Evolutionary conservation across 352 stramenopile genomes (phyloP).

Genomic region (Globisporangium cederbergense): DNA sequence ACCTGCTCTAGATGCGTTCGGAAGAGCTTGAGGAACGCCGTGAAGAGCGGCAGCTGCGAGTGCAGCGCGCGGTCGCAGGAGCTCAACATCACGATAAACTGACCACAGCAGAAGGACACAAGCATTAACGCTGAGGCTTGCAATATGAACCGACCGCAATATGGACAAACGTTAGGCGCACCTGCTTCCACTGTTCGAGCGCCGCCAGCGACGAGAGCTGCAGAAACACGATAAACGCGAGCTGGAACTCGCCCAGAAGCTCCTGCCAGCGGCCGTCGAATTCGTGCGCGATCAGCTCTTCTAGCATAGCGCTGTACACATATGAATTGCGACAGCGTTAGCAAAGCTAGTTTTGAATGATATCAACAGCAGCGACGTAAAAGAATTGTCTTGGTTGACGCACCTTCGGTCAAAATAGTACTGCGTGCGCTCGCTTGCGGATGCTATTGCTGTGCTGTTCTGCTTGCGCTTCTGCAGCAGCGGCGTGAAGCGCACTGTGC

Average conservation of each 20-base stretch:
- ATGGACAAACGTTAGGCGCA: slow-evolving; percentile 9
- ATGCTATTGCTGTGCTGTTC: slow-evolving; percentile 27
- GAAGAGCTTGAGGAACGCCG: slow-evolving; percentile 56
- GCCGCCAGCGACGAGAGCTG: slow-evolving; percentile 91
- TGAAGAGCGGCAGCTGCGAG: slow-evolving; percentile 41
- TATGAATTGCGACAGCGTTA: background rate
- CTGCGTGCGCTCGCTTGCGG: slow-evolving; percentile 47
- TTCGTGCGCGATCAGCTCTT: slow-evolving; percentile 37
- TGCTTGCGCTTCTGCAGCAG: slow-evolving; percentile 36
- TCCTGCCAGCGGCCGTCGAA: slow-evolving; percentile 60
- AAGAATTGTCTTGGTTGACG: background rate
- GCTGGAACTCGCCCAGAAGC: slow-evolving; percentile 91
- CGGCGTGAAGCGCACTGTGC: slow-evolving; percentile 67
- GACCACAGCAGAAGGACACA: background rate
- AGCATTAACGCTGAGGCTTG: too few species aligned
- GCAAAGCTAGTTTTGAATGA: too few species aligned
- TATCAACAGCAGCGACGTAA: too few species aligned
- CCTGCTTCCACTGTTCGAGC: slow-evolving; percentile 93
- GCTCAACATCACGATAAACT: slow-evolving; percentile 63
- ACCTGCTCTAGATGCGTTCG: slow-evolving; percentile 59
- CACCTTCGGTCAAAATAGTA: slow-evolving; percentile 83
- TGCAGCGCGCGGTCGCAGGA: slow-evolving; percentile 54
- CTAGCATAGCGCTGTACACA: slow-evolving; percentile 35
- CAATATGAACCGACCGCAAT: background rate
- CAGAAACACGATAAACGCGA: slow-evolving; percentile 93